Evolutionary conservation across 2,329 filamentous ascomycete genomes (phyloP), one percentile per base, ranked within the genome.

Genomic region (Elsinoe fawcettii): DNA sequence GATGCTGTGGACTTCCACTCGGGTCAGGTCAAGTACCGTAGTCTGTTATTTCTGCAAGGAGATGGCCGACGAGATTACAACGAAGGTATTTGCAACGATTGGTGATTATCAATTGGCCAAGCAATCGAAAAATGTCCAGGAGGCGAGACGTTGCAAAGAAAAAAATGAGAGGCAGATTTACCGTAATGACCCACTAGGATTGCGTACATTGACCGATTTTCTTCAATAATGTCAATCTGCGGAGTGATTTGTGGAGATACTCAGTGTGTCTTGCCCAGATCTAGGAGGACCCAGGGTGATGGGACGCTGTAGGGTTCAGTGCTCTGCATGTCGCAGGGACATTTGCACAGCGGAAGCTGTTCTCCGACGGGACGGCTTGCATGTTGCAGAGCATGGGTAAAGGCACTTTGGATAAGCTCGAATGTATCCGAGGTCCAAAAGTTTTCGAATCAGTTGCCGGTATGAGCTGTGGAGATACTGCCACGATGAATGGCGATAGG

Each of bases 281-380:
- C 32, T 53, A 53, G 49, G 27, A 20, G n/a, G 49, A 53, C 30
- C 49, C 49, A 53, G 32, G 12, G 18, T 14, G 30, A 39, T 37
- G 49, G 49, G 30, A 53, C 32, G 16, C 30, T 25, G 20, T 7
- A 53, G 49, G 30, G 49, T 39, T 39, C 49, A 37, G 49, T 53
- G 49, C 49, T 37, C 49, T 53, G 49, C 49, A 53, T 53, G 49
- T 53, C 3, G 49, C 49, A 53, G 49, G 18, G 49, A 37, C 30
- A n/a, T 12, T 2, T 53, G 49, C 49, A 39, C 32, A 14, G 22
- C 49, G 49, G 49, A 53, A 53, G 49, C 14, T 22, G 30, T 39
- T 53, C 49, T 53, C 49, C 49, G 49, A 25, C 49, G 49, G 49
- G 49, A 53, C 32, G 49, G 49, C 49, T 53, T 53, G 32, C 49